Percentiles rank a stretch among this genome's conserved stretches.
Evolutionary conservation across 2,329 filamentous ascomycete genomes (phyloP).

Genomic region (Atkinsonella hypoxylon): DNA sequence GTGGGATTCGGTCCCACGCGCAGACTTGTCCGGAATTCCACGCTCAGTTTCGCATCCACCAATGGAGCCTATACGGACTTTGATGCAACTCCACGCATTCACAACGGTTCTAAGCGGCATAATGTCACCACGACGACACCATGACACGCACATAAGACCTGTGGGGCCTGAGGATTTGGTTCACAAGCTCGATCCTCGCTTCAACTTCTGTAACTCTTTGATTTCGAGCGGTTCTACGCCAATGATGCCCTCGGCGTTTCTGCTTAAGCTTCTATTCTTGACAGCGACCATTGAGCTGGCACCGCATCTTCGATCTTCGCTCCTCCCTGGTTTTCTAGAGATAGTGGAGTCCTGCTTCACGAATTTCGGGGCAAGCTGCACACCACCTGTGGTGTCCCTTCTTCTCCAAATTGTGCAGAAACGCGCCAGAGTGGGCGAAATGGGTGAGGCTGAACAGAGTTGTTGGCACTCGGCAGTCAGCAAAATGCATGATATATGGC

Average conservation of each 20-base stretch:
- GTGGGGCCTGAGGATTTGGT: slow-evolving; percentile 19
- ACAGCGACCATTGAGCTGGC: slow-evolving; percentile 22
- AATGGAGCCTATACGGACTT: slow-evolving; percentile 4
- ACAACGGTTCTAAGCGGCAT: background rate
- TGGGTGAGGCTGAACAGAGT: slow-evolving; percentile 21
- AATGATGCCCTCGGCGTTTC: slow-evolving; percentile 21
- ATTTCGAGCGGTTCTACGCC: slow-evolving; percentile 23
- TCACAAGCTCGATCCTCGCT: slow-evolving; percentile 20
- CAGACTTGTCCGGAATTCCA: background rate
- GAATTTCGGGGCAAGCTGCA: slow-evolving; percentile 21
- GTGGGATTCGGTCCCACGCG: background rate
- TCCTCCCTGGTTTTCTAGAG: slow-evolving; percentile 25
- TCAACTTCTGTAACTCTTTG: slow-evolving; percentile 27
- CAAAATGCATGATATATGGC: slow-evolving; percentile 12
- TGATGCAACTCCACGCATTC: slow-evolving; percentile 5
- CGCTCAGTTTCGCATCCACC: background rate
- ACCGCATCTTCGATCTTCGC: slow-evolving; percentile 20
- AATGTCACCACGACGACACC: background rate
- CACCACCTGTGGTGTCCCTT: slow-evolving; percentile 20
- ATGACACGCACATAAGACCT: background rate
- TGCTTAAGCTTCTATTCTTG: slow-evolving; percentile 27
- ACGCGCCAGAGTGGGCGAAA: slow-evolving; percentile 15
- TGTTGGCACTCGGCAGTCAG: slow-evolving; percentile 20
- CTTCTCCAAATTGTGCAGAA: slow-evolving; percentile 24
- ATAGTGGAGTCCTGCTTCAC: slow-evolving; percentile 21